These are phyloP conservation scores for Lycium ferocissimum DNA, from an alignment of 257 asterid genomes.

Conservation along the genomic window DNA sequence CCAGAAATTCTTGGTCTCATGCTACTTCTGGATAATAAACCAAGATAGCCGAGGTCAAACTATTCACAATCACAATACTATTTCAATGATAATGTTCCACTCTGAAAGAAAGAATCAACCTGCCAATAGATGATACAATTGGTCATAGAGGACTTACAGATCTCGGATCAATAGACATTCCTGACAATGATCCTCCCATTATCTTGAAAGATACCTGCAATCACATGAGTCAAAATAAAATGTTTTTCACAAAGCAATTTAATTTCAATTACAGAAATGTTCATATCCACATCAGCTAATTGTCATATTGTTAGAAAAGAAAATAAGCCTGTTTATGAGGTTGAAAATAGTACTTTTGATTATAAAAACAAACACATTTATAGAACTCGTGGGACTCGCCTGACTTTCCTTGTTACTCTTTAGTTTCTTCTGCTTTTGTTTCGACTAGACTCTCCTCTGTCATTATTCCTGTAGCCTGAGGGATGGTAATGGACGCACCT, in stretches of 20 bases:
- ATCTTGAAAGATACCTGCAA: constrained; percentile 94
- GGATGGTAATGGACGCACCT: background rate
- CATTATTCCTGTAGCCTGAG: background rate
- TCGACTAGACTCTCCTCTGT: background rate
- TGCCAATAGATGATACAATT: background rate
- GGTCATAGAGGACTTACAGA: constrained; percentile 60
- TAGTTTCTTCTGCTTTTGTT: background rate
- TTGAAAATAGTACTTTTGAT: background rate
- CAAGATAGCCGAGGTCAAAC: background rate
- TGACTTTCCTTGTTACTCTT: constrained; percentile 24
- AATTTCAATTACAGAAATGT: constrained; percentile 32
- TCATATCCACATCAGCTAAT: constrained; percentile 10
- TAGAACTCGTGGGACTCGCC: background rate
- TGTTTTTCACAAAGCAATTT: background rate
- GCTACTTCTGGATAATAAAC: constrained; percentile 19
- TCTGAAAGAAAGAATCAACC: constrained; percentile 9
- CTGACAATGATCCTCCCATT: constrained; percentile 80
- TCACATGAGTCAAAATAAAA: constrained; percentile 22
- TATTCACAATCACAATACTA: background rate
- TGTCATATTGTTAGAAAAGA: constrained; percentile 1
- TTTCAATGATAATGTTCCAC: constrained; percentile 26
- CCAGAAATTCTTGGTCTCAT: constrained; percentile 24
- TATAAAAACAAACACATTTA: background rate
- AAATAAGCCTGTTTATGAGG: constrained; percentile 5
- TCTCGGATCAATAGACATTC: constrained; percentile 92